Base-by-base conservation (phyloP, 768 basidiomycete species). In the Suillus lakei region DNA sequence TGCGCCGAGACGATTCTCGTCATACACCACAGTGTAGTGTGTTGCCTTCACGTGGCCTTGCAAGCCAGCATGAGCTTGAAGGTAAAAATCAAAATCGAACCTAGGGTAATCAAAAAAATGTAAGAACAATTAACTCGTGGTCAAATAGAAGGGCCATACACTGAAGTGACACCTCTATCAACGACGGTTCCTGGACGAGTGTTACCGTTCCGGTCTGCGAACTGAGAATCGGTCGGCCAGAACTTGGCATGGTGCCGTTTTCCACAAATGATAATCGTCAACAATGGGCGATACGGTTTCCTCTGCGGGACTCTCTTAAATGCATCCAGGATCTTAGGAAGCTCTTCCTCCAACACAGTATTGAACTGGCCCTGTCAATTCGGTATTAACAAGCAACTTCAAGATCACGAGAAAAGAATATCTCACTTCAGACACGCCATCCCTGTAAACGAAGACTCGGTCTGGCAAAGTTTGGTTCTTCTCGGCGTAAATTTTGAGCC, bases 181-280 rank as follows among this genome's bases (percentile, higher is more conserved):
- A 93, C 88, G 4, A 95, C 86, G 0, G 93, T 93, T 1, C 93
- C 93, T 0, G 92, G 89, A 2, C 81, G 82, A 0, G 92, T 91
- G 70, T 95, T 94, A 1, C 92, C 91, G 64, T 90, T 92, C 62
- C 73, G 79, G 69, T 88, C 86, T 2, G 85, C 89, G 50, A 80
- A 70, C 8, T 80, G 70, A 1, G 81, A 78, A 30, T 82, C 73
- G 0, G 85, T 84, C 0, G 91, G 82, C 74, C 82, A 92, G 74
- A 89, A 87, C 30, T 88, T 83, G 21, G 84, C 74, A 30, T 82
- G 81, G 66, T 82, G 82, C 2, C 90, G 85, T 74, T 94, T 94
- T 73, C 93, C 93, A 70, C 93, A 95, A 44, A 95, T 88, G 65
- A 91, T 76, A 69, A 95, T 91, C 1, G 91, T 87, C 38, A 95